Conservation (phyloP, 2,329 filamentous ascomycete genomes). For the Hypoxylon sp. region DNA sequence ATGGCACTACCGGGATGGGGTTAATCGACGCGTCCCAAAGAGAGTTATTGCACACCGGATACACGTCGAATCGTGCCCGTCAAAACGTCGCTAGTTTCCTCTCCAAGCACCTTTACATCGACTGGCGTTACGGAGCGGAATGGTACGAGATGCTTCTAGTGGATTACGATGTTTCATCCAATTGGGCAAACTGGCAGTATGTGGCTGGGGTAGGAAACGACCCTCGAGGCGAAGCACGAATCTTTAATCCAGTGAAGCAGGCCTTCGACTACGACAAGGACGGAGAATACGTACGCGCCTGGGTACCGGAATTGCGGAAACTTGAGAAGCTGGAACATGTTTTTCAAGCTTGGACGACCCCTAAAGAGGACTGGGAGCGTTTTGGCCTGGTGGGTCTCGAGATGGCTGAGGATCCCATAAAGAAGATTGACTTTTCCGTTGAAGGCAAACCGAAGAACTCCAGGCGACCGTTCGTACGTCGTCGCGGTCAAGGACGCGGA, state of each 20-base stretch:
- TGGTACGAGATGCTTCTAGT: constrained; percentile 82
- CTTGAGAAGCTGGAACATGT: constrained; percentile 67
- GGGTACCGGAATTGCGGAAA: constrained; percentile 74
- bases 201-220: constrained; percentile 84
- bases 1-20: constrained; percentile 78
- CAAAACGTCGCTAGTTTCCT: constrained; percentile 83
- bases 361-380: constrained; percentile 66
- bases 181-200: constrained; percentile 89
- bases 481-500: constrained; percentile 47
- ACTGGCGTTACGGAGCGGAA: constrained; percentile 84
- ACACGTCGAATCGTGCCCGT: constrained; percentile 79
- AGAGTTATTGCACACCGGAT: constrained; percentile 80
- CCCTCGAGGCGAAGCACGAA: constrained; percentile 75
- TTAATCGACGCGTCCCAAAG: constrained; percentile 82
- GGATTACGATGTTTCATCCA: constrained; percentile 81
- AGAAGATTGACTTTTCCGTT: constrained; percentile 72
- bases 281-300: constrained; percentile 76
- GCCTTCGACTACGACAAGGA: constrained; percentile 79
- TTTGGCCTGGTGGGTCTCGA: constrained; percentile 67
- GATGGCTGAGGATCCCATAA: constrained; percentile 75
- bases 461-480: constrained; percentile 51
- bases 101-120: constrained; percentile 77
- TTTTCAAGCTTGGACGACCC: constrained; percentile 77
- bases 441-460: constrained; percentile 60
- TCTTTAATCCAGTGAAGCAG: constrained; percentile 87